Percentiles rank a stretch among this genome's conserved stretches.
Evolutionary conservation across 2,329 filamentous ascomycete genomes (phyloP).

Genomic region (Pseudogymnoascus sp.): DNA sequence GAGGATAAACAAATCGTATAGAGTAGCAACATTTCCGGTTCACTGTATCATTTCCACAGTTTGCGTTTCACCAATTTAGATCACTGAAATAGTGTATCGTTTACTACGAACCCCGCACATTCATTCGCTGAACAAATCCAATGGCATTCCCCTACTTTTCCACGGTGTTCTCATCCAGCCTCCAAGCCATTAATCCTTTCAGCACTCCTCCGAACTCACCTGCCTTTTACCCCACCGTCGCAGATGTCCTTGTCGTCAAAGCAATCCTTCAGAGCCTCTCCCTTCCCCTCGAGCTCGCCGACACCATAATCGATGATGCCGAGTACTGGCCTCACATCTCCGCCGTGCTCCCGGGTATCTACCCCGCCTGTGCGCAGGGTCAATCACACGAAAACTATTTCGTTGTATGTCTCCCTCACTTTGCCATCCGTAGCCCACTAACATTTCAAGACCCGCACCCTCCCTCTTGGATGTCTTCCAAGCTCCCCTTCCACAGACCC

Average conservation of each 20-base stretch:
- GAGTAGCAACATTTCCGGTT: background rate
- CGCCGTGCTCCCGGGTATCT: conserved; percentile 9
- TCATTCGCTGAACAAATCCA: background rate
- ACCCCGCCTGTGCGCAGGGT: background rate
- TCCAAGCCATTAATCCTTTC: background rate
- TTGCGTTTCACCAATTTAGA: background rate
- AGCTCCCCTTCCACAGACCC: conserved; percentile 16
- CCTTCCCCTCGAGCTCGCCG: conserved; percentile 48
- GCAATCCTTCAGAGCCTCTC: conserved; percentile 37
- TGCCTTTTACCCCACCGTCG: conserved; percentile 31
- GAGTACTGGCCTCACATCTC: conserved; percentile 53
- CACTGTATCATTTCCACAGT: too few relatives aligned
- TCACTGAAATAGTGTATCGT: background rate
- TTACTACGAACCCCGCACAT: background rate
- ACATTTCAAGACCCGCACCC: background rate
- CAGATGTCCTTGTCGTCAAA: conserved; percentile 44
- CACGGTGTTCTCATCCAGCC: background rate
- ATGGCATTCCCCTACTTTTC: background rate
- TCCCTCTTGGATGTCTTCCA: conserved; percentile 2
- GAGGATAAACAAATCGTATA: background rate
- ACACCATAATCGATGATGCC: conserved; percentile 49
- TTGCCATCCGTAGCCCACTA: conserved; percentile 11
- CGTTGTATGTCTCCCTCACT: conserved; percentile 29
- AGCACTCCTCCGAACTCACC: background rate
- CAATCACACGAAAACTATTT: conserved; percentile 32